These are phyloP conservation scores for Seiridium unicorne DNA, from an alignment of 2,329 filamentous ascomycete genomes.

Conservation along the genomic window DNA sequence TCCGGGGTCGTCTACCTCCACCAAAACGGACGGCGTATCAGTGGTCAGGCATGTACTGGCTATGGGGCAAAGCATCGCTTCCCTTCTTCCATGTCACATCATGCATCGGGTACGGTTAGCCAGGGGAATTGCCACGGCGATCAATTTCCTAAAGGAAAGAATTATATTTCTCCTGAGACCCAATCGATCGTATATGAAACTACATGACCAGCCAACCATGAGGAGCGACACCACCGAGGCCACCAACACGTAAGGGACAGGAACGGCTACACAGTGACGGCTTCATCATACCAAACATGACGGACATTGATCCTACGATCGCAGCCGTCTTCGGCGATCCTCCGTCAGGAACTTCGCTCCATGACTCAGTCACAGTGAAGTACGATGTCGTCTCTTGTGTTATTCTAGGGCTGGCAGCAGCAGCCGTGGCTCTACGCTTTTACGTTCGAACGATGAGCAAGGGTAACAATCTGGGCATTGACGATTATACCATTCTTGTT, in stretches of 20 bases:
- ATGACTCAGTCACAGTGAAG: slow-evolving; percentile 13
- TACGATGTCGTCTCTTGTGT: slow-evolving; percentile 18
- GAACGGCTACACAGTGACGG: not conserved
- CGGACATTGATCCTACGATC: slow-evolving; percentile 15
- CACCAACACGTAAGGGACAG: not conserved
- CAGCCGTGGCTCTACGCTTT: slow-evolving; percentile 15
- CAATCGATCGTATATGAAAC: not conserved
- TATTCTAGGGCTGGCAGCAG: slow-evolving; percentile 16
- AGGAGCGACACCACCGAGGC: no score
- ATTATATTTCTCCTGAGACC: no score
- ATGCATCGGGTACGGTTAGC: no score
- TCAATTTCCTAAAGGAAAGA: no score
- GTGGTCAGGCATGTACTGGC: not conserved
- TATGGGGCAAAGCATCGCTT: not conserved
- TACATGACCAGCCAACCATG: not conserved
- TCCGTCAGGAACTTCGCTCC: slow-evolving; percentile 15
- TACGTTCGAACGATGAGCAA: slow-evolving; percentile 16
- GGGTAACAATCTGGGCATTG: slow-evolving; percentile 6
- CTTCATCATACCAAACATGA: not conserved
- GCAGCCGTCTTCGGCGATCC: slow-evolving; percentile 13
- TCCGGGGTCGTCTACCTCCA: not conserved
- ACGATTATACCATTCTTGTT: slow-evolving; percentile 21
- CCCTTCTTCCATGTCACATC: no score
- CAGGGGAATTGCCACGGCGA: no score
- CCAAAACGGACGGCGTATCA: not conserved